Evolutionary conservation across 1,284 basidiomycete species (phyloP).

Genomic region (Austropuccinia psidii): DNA sequence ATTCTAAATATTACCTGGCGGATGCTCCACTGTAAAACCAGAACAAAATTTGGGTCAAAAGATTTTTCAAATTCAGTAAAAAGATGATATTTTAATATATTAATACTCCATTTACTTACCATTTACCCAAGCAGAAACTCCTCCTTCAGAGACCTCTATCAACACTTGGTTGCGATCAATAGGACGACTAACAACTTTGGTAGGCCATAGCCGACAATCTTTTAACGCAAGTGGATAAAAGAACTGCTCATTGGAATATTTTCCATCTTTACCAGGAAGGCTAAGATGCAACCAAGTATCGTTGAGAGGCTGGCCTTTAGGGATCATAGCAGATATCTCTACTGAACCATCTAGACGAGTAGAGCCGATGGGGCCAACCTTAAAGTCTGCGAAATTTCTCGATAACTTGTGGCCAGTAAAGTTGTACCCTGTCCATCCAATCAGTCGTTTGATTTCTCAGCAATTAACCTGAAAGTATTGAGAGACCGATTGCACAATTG

Average conservation of each 20-base stretch:
- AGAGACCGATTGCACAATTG: not conserved
- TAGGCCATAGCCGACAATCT: conserved; percentile 52
- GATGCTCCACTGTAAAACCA: conserved; percentile 15
- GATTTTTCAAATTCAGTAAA: not conserved
- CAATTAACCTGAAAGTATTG: not conserved
- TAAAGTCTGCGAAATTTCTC: conserved; percentile 52
- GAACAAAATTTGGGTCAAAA: not conserved
- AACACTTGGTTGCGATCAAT: conserved; percentile 47
- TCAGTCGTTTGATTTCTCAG: not conserved
- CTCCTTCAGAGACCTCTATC: conserved; percentile 55
- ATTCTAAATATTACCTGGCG: not conserved
- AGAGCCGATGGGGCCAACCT: conserved; percentile 54
- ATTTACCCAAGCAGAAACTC: conserved; percentile 53
- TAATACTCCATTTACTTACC: not conserved
- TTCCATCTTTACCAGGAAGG: conserved; percentile 52
- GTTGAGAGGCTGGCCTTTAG: conserved; percentile 49
- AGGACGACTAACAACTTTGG: conserved; percentile 50
- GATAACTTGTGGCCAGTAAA: conserved; percentile 53
- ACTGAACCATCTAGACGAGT: conserved; percentile 51
- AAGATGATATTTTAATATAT: no score
- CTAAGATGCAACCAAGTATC: conserved; percentile 56
- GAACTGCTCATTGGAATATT: conserved; percentile 55
- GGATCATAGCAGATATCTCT: conserved; percentile 40
- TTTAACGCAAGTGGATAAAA: conserved; percentile 56
- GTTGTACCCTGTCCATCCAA: conserved; percentile 49